These are phyloP conservation scores for Lepraria neglecta DNA, from an alignment of 495 filamentous ascomycete genomes.

Conservation along the genomic window DNA sequence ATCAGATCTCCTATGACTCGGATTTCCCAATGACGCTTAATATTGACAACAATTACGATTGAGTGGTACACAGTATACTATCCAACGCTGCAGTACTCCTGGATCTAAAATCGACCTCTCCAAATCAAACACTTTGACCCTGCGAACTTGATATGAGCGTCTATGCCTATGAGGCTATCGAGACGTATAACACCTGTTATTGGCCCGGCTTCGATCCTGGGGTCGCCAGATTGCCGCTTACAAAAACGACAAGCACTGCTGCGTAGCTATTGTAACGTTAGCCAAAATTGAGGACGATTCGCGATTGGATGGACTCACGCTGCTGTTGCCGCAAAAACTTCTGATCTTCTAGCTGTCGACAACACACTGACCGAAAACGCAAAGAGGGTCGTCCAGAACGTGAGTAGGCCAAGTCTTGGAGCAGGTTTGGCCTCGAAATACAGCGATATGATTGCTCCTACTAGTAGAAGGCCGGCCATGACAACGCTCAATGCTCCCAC, in stretches of 20 bases:
- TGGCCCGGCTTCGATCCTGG: not conserved
- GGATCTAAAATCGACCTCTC: no score
- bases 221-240: conserved; percentile 17
- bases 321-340: conserved; percentile 16
- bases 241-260: conserved; percentile 17
- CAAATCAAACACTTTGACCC: no score
- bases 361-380: conserved; percentile 13
- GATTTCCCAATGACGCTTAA: no score
- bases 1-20: no score
- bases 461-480: conserved; percentile 9
- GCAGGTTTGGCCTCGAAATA: conserved; percentile 3
- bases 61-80: no score
- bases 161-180: not conserved
- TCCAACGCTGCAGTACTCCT: no score
- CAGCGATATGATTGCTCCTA: conserved; percentile 14
- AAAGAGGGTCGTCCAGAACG: conserved; percentile 16
- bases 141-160: no score
- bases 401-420: conserved; percentile 8
- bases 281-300: not conserved
- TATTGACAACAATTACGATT: no score
- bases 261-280: conserved; percentile 8
- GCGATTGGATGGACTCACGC: not conserved
- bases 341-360: conserved; percentile 14
- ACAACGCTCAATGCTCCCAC: conserved; percentile 9
- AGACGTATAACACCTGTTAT: not conserved